These are phyloP conservation scores for Kwoniella sp. DNA, from an alignment of 768 basidiomycete species.

Conservation along the genomic window DNA sequence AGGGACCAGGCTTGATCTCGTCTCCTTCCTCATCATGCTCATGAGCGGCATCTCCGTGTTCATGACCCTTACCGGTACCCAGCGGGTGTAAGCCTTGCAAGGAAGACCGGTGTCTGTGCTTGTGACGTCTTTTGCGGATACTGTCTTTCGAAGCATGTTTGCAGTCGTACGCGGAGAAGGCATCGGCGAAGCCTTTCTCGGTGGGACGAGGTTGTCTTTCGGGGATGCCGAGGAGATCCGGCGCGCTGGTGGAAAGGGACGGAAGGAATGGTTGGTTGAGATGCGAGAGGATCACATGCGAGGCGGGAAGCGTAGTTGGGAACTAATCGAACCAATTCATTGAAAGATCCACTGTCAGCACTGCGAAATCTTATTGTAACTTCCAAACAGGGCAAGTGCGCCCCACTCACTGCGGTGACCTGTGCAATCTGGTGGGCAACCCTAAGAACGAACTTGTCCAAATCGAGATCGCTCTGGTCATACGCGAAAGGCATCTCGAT, in stretches of 20 bases:
- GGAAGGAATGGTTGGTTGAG: constrained; percentile 75
- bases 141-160: constrained; percentile 10
- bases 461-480: constrained; percentile 48
- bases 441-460: constrained; percentile 69
- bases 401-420: constrained; percentile 64
- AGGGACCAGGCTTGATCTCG: constrained; percentile 11
- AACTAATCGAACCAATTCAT: constrained; percentile 58
- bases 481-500: constrained; percentile 49
- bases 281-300: constrained; percentile 62
- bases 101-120: constrained; percentile 2
- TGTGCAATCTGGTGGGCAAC: constrained; percentile 72
- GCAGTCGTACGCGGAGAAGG: constrained; percentile 21
- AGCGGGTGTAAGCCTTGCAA: background rate
- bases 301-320: constrained; percentile 62
- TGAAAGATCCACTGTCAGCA: background rate
- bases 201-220: constrained; percentile 30
- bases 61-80: background rate
- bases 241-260: constrained; percentile 64
- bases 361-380: background rate
- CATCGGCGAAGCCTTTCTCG: constrained; percentile 28
- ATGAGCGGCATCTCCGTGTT: constrained; percentile 1
- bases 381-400: background rate
- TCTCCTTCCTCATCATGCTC: constrained; percentile 12
- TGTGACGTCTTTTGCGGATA: background rate
- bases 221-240: constrained; percentile 60